Evolutionary conservation across 257 asterid genomes (phyloP), one percentile per base, ranked within the genome.

Genomic region (Solanum neorickii): DNA sequence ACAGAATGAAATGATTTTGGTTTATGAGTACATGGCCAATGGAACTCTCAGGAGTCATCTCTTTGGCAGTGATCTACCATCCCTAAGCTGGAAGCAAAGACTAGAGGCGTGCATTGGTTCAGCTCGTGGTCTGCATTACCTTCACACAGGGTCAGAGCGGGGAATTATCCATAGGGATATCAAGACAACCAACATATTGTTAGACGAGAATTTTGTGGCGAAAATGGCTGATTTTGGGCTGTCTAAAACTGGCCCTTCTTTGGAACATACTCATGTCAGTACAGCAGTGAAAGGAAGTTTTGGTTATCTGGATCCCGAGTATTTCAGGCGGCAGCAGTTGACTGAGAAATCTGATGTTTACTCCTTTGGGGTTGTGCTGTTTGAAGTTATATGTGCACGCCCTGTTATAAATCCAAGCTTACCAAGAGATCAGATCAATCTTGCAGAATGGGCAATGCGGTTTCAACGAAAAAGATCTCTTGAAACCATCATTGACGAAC

Each of bases 201-300:
- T 96, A 70, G 98, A 96, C 59, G 98, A 93, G 89, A 83, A 89
- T 84, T 90, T 96, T 16, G 93, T 93, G 1, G 98, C 98, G 12
- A 96, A 94, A 89, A 93, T 96, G 98, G 93, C 98, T 5, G 98
- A 96, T 91, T 96, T 96, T 37, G 98, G 98, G 87, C 92, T 96
- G 84, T 95, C 98, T 21, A 95, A 94, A 88, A 92, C 94, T 3
- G 98, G 98, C 73, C 98, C 98, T 1, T 90, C 97, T 4, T 87
- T 93, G 89, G 98, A 94, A 87, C 98, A 95, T 92, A 95, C 98
- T 0, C 98, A 95, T 41, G 98, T 95, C 14, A 95, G 98, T 91
- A 95, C 98, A 5, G 98, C 98, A 4, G 98, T 95, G 21, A 95
- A 95, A 70, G 98, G 98, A 23, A 95, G 98, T 91, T 95, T 95